Evolutionary conservation across 495 filamentous ascomycete genomes (phyloP), one percentile per base, ranked within the genome.

Genomic region (Penicilliopsis zonata): DNA sequence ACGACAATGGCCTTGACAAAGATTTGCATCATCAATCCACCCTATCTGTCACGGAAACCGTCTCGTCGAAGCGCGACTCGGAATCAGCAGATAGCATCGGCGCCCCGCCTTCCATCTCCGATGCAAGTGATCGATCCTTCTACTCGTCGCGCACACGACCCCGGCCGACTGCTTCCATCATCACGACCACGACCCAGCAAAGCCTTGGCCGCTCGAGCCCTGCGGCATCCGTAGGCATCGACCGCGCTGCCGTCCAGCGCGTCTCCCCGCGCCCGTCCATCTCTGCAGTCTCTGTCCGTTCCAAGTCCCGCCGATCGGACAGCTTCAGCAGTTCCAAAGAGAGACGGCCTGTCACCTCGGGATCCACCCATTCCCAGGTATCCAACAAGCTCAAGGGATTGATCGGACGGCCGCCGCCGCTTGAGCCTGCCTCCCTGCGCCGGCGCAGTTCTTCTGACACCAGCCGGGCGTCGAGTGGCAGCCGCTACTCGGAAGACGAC

Each of bases 321-420:
- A 60, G 68, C 51, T 63, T 62, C 27, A 61, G 61, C 39, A 66
- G 68, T 34, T 38, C 49, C 34, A 57, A 58, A 19, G 63, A 66
- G 15, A 65, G 57, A 36, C 65, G 72, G 24, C 71, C 70, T 5
- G 44, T 70, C 19, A 74, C 73, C 17, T 58, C 72, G 19, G 54
- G 61, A 23, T 74, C 72, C 3, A 54, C 55, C 5, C 61, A 65
- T 26, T 74, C 72, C 4, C 63, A 65, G 36, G 52, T 64, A 9
- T 71, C 70, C 3, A 55, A 36, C 18, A 72, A 69, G 37, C 41
- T 72, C 9, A 76, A 73, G 43, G 59, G 63, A 16, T 51, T 76
- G 10, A 63, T 74, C 33, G 43, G 40, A 17, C 61, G 69, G 27
- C 56, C 56, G 38, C 55, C 52, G 5, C 51, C 46, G 10, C n/a